Conservation (phyloP, 2,329 filamentous ascomycete genomes). For the Talaromyces sp. region DNA sequence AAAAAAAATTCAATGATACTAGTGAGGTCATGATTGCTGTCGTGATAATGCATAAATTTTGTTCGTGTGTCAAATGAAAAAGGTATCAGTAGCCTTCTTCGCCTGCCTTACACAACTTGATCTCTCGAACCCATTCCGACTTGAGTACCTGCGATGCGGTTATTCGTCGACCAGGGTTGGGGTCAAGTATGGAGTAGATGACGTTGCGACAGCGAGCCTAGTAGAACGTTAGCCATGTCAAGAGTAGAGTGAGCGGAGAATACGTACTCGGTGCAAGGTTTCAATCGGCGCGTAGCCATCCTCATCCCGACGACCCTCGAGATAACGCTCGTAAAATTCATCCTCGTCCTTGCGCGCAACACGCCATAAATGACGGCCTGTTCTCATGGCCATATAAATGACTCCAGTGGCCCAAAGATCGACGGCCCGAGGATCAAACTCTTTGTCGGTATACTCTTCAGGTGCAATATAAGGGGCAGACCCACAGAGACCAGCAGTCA, state of each 20-base stretch:
- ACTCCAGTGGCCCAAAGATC: conserved; percentile 98
- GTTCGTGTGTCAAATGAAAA: conserved; percentile 9
- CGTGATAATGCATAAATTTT: conserved; percentile 12
- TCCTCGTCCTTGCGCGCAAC: conserved; percentile 97
- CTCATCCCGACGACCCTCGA: conserved; percentile 88
- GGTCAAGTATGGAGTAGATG: conserved; percentile 97
- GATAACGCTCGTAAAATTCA: conserved; percentile 92
- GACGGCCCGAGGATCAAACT: conserved; percentile 96
- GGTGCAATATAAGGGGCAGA: conserved; percentile 97
- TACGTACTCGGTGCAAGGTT: conserved; percentile 83
- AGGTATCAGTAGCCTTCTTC: conserved; percentile 76
- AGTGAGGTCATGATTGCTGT: conserved; percentile 8
- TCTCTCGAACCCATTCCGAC: conserved; percentile 97
- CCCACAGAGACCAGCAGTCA: conserved; percentile 95
- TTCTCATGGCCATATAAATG: conserved; percentile 99
- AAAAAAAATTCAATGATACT: background rate
- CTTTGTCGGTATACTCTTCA: conserved; percentile 90
- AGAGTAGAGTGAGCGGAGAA: background rate
- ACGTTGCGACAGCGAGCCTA: conserved; percentile 97
- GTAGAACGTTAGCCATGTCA: conserved; percentile 16
- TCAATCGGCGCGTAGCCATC: conserved; percentile 96
- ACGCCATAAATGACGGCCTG: conserved; percentile 90
- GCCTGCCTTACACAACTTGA: conserved; percentile 93
- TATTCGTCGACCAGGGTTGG: conserved; percentile 86
- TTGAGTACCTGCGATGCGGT: conserved; percentile 95